Evolutionary conservation across 495 filamentous ascomycete species (phyloP).

Genomic region (Pyrenopolyporus hunteri): DNA sequence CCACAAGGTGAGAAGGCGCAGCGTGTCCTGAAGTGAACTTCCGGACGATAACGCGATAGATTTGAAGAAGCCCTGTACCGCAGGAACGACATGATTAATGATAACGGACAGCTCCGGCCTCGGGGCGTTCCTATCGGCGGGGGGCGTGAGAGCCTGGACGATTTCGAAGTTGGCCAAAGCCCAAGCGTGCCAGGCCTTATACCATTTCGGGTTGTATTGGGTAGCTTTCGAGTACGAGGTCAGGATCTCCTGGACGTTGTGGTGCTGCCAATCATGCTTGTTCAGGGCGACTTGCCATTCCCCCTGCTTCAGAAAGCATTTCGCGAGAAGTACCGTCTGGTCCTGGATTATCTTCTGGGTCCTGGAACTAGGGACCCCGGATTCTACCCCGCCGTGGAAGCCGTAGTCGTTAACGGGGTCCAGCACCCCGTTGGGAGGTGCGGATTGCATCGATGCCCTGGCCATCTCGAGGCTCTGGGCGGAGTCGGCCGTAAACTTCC

Average conservation of each 20-base stretch:
- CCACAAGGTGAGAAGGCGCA: constrained; percentile 92
- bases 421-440: constrained; percentile 56
- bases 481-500: constrained; percentile 78
- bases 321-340: constrained; percentile 80
- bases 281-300: constrained; percentile 89
- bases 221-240: constrained; percentile 88
- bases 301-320: constrained; percentile 93
- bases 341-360: constrained; percentile 59
- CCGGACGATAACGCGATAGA: constrained; percentile 90
- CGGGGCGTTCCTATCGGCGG: constrained; percentile 62
- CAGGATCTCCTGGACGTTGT: constrained; percentile 77
- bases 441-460: constrained; percentile 56
- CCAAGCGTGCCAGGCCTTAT: constrained; percentile 99
- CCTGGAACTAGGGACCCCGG: constrained; percentile 47
- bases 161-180: constrained; percentile 99
- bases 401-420: constrained; percentile 58
- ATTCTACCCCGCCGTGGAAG: constrained; percentile 64
- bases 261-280: constrained; percentile 83
- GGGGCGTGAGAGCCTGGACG: constrained; percentile 75
- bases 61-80: constrained; percentile 91
- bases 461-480: constrained; percentile 73
- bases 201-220: constrained; percentile 88
- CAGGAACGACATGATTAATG: constrained; percentile 88
- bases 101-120: constrained; percentile 67
- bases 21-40: constrained; percentile 93